These are phyloP conservation scores for Quercus lobata DNA, from an alignment of 331 rosid species.

Conservation along the genomic window DNA sequence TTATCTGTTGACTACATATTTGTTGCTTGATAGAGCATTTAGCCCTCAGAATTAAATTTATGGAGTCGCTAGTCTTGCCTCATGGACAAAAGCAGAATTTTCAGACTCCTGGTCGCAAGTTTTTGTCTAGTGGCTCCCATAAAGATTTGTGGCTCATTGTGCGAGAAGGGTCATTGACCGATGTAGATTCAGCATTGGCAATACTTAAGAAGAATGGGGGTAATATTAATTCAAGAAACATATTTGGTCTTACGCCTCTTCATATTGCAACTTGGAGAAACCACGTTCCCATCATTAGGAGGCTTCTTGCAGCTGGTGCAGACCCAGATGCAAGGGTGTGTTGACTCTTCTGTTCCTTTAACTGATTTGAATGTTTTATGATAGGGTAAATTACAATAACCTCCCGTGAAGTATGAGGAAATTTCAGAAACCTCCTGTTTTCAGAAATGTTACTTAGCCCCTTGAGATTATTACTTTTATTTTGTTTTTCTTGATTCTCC, in stretches of 20 bases:
- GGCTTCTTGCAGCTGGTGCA: conserved; percentile 95
- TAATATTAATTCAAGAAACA: conserved; percentile 73
- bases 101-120: conserved; percentile 47
- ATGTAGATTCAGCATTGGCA: conserved; percentile 69
- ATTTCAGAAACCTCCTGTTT: too few species aligned
- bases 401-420: too few species aligned
- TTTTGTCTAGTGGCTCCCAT: conserved; percentile 30
- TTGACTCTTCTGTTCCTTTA: conserved; percentile 12
- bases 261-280: conserved; percentile 97
- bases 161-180: conserved; percentile 64
- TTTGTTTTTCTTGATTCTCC: too few species aligned
- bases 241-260: conserved; percentile 82
- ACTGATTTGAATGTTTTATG: not conserved
- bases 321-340: conserved; percentile 97
- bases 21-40: conserved; percentile 6
- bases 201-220: conserved; percentile 73
- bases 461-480: too few species aligned
- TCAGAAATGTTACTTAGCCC: too few species aligned
- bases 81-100: conserved; percentile 59
- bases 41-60: conserved; percentile 18
- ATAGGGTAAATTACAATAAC: too few species aligned
- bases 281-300: conserved; percentile 77
- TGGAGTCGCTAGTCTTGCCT: conserved; percentile 56
- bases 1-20: conserved; percentile 14
- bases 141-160: conserved; percentile 74